A percentile compares a stretch with the other conserved stretches of the same genome.
phyloP scores from a whole-genome alignment of 2,329 filamentous ascomycete species.

The Neonectria coccinea region DNA sequence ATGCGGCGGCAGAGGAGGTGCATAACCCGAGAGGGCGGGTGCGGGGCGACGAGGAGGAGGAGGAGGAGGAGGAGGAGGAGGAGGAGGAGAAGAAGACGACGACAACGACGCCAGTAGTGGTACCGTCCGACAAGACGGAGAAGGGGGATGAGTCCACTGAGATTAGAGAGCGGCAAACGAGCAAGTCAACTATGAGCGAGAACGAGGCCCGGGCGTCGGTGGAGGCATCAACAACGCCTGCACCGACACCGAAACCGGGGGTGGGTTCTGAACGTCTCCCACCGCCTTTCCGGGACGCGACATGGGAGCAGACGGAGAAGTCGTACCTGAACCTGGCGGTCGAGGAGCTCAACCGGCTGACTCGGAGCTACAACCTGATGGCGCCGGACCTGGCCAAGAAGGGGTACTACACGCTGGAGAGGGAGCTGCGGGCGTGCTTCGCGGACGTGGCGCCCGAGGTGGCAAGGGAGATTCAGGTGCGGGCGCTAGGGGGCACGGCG shows the following conservation, averaged over 20 bases:
- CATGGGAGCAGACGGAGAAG: constrained; percentile 79
- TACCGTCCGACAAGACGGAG: constrained; percentile 57
- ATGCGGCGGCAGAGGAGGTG: constrained; percentile 78
- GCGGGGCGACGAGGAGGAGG: constrained; percentile 58
- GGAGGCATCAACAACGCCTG: constrained; percentile 10
- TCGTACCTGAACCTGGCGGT: constrained; percentile 83
- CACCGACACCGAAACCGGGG: constrained; percentile 8
- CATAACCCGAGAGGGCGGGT: constrained; percentile 66
- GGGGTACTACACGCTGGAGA: constrained; percentile 85
- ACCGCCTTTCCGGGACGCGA: constrained; percentile 79
- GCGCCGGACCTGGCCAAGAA: constrained; percentile 93
- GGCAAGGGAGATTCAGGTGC: constrained; percentile 76
- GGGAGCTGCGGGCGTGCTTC: constrained; percentile 85
- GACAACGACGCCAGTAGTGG: constrained; percentile 60
- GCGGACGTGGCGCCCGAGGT: constrained; percentile 86
- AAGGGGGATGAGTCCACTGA: constrained; percentile 1
- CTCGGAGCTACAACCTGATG: constrained; percentile 93
- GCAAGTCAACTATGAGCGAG: neutral
- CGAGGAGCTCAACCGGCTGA: constrained; percentile 80
- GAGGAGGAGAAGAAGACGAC: constrained; percentile 59
- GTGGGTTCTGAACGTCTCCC: constrained; percentile 34
- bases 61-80: too few relatives aligned
- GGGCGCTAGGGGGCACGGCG: constrained; percentile 63
- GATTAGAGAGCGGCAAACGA: constrained; percentile 43
- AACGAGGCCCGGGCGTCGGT: neutral